phyloP scores from a whole-genome alignment of 2,329 filamentous ascomycete species.

The Atkinsonella texensis region DNA sequence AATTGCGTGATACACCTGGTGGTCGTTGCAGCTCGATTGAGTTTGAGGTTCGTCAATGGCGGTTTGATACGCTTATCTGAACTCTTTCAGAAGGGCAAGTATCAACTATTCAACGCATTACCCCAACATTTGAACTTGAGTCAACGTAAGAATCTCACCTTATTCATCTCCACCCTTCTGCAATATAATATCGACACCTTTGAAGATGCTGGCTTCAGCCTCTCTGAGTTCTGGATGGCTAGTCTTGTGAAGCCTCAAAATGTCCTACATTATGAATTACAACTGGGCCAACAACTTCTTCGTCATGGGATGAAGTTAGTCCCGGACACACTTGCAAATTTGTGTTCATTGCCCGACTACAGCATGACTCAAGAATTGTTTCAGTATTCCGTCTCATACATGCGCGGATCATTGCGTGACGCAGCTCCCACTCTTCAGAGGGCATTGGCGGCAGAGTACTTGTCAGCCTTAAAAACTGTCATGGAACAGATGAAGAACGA shows the following conservation, averaged over 20 bases:
- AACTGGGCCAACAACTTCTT: constrained; percentile 34
- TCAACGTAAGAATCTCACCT: constrained; percentile 32
- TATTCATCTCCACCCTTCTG: constrained; percentile 41
- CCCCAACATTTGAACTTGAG: constrained; percentile 27
- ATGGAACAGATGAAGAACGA: constrained; percentile 45
- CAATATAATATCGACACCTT: constrained; percentile 35
- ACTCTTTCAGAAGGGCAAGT: constrained; percentile 35
- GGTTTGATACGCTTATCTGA: constrained; percentile 31
- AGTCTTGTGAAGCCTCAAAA: constrained; percentile 37
- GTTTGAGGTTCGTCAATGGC: constrained; percentile 31
- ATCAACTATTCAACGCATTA: constrained; percentile 34
- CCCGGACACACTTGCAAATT: constrained; percentile 24
- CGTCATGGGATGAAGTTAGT: constrained; percentile 31
- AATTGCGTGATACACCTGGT: constrained; percentile 33
- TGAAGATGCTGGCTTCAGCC: constrained; percentile 29
- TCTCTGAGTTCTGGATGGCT: constrained; percentile 40
- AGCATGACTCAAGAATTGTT: constrained; percentile 36
- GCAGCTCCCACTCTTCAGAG: constrained; percentile 23
- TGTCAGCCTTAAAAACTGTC: constrained; percentile 29
- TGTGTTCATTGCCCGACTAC: constrained; percentile 33
- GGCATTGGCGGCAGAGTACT: constrained; percentile 27
- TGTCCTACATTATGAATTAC: constrained; percentile 35
- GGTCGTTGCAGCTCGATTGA: constrained; percentile 32
- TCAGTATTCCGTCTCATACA: constrained; percentile 32
- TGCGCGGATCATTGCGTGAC: constrained; percentile 36